Conservation (phyloP, 768 basidiomycete genomes). For the Pulveroboletus sp. region DNA sequence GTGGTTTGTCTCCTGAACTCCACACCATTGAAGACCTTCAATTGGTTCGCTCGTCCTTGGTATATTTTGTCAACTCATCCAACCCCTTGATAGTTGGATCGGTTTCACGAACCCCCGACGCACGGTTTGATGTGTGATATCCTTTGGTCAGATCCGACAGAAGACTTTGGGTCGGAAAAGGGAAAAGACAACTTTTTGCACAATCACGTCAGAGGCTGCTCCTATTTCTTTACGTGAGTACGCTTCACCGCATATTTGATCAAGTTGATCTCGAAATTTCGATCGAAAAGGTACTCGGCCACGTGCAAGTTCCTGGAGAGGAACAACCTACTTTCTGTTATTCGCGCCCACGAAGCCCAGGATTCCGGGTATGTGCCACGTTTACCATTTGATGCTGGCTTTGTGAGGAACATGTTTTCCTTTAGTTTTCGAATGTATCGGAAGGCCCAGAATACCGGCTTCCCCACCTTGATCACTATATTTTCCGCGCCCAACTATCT, state of each 20-base stretch:
- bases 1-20: constrained; percentile 69
- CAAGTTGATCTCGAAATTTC: not conserved
- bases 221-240: constrained; percentile 71
- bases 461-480: constrained; percentile 96
- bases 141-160: constrained; percentile 72
- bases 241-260: not conserved
- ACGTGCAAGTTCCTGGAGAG: constrained; percentile 92
- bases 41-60: constrained; percentile 36
- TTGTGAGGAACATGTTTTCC: not conserved
- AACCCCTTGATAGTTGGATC: constrained; percentile 49
- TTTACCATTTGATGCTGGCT: not conserved
- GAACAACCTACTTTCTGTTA: constrained; percentile 87
- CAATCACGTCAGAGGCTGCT: constrained; percentile 73
- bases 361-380: constrained; percentile 73
- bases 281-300: constrained; percentile 63
- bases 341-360: constrained; percentile 96
- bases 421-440: constrained; percentile 87
- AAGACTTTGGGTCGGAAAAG: constrained; percentile 71
- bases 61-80: not conserved
- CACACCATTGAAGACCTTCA: constrained; percentile 67
- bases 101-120: constrained; percentile 72
- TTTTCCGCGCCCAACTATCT: constrained; percentile 98
- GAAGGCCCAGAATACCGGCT: constrained; percentile 89
- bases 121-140: constrained; percentile 75
- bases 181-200: constrained; percentile 63